phyloP scores from a whole-genome alignment of 164 flowering plant genomes.

The Sextonia rubra region DNA sequence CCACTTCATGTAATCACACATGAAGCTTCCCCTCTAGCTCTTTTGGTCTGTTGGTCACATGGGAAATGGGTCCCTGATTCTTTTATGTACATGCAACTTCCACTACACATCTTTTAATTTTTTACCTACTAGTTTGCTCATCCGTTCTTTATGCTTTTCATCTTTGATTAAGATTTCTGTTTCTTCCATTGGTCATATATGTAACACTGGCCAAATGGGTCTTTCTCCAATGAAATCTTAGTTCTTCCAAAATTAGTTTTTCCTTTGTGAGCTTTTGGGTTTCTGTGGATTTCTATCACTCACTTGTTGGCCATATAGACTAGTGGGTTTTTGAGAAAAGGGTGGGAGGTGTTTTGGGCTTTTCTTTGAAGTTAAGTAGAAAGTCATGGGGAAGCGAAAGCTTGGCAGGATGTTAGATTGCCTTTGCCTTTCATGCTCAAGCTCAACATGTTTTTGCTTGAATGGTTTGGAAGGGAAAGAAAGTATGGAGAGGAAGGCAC shows the following conservation, averaged over 20 bases:
- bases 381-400: constrained; percentile 53
- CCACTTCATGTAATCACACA: constrained; percentile 1
- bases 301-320: background rate
- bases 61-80: constrained; percentile 10
- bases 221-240: background rate
- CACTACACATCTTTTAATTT: background rate
- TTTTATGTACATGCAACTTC: constrained; percentile 5
- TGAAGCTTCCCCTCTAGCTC: constrained; percentile 4
- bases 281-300: background rate
- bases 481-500: constrained; percentile 39
- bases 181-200: background rate
- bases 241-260: background rate
- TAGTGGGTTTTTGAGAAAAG: background rate
- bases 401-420: constrained; percentile 54
- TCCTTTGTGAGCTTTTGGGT: background rate
- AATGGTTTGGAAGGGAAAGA: constrained; percentile 26
- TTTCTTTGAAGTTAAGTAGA: background rate
- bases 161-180: background rate
- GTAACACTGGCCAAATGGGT: background rate
- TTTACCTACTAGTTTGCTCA: background rate
- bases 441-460: constrained; percentile 50
- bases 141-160: background rate
- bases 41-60: constrained; percentile 22
- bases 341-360: background rate
- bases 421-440: constrained; percentile 46